Percentiles rank a stretch among this genome's conserved stretches.
These are phyloP conservation scores for Teratosphaeria nubilosa DNA, from an alignment of 2,329 filamentous ascomycete species.

Conservation along the genomic window DNA sequence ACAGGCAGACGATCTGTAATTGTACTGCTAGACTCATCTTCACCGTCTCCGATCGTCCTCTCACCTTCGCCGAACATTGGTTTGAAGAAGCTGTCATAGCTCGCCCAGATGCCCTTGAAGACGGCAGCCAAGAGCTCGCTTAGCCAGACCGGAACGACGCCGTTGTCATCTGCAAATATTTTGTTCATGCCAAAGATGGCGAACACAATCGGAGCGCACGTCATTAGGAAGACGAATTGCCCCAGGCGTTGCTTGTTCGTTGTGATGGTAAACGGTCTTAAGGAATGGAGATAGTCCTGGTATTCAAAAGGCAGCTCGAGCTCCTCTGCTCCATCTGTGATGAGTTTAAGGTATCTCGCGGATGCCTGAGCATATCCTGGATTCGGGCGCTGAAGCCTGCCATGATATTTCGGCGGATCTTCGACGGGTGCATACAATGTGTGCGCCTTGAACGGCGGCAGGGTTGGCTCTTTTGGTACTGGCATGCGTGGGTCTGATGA, in stretches of 20 bases:
- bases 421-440: conserved; percentile 63
- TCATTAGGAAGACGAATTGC: conserved; percentile 47
- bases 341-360: conserved; percentile 68
- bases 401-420: conserved; percentile 23
- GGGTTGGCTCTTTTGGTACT: conserved; percentile 54
- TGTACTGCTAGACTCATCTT: conserved; percentile 5
- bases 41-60: conserved; percentile 38
- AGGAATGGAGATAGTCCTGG: conserved; percentile 56
- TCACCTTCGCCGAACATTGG: conserved; percentile 78
- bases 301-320: conserved; percentile 73
- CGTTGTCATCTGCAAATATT: conserved; percentile 53
- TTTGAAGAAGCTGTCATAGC: conserved; percentile 56
- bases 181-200: conserved; percentile 41
- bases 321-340: conserved; percentile 68
- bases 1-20: not conserved
- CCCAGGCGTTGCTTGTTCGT: conserved; percentile 57
- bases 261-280: conserved; percentile 64
- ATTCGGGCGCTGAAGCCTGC: conserved; percentile 49
- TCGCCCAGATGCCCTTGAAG: conserved; percentile 51
- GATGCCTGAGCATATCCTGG: conserved; percentile 72
- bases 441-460: conserved; percentile 66
- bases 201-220: conserved; percentile 51
- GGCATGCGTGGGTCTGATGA: conserved; percentile 39
- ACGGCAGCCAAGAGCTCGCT: conserved; percentile 40
- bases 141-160: conserved; percentile 60